Base-by-base conservation (phyloP, 2,329 filamentous ascomycete species). In the Arthroderma sp. region DNA sequence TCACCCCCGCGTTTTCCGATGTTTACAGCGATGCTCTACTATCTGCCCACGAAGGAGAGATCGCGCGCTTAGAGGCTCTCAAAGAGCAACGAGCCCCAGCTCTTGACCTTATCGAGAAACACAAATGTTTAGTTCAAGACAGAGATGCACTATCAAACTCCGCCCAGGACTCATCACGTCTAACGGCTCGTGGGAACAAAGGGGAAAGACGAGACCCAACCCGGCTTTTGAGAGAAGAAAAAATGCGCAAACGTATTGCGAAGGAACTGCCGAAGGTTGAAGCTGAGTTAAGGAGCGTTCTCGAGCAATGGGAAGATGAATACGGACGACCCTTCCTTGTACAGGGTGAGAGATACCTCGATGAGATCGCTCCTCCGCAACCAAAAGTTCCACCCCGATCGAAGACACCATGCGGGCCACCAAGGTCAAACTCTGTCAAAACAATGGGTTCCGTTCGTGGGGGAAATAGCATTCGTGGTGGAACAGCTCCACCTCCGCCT, bases 201-300 rank as follows among this genome's bases (percentile, higher is more conserved):
- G 89, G 89, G 44, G 89, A 96, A 68, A 85, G 81, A 64, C 84
- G 93, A 50, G 91, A 98, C 59, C 91, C 91, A 2, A 89, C 87
- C 42, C 91, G 94, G 66, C 73, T 98, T 10, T 72, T 98, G 43
- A 77, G 91, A 29, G 91, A 98, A 60, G 91, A 98, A 68, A 98
- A 96, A 74, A 94, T 94, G 85, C 80, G 91, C 48, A 98, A 98
- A 75, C 77, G 88, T 47, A 95, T 98, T 50, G 77, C 88, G 28
- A 98, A 96, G 64, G 91, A 98, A 59, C 71, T 98, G 29, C 91
- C 91, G 45, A 96, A 94, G 68, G 74, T 98, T 37, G 81, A 89
- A 47, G 75, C 74, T 0, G 87, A 96, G n/a, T 68, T 98, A 47
- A 77, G 77, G 52, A 89, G 81, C 61, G 73, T 76, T n/a, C 73